Percentiles rank a stretch among this genome's conserved stretches.
These are phyloP conservation scores for Articulospora tetracladia DNA, from an alignment of 495 filamentous ascomycete genomes.

Conservation along the genomic window DNA sequence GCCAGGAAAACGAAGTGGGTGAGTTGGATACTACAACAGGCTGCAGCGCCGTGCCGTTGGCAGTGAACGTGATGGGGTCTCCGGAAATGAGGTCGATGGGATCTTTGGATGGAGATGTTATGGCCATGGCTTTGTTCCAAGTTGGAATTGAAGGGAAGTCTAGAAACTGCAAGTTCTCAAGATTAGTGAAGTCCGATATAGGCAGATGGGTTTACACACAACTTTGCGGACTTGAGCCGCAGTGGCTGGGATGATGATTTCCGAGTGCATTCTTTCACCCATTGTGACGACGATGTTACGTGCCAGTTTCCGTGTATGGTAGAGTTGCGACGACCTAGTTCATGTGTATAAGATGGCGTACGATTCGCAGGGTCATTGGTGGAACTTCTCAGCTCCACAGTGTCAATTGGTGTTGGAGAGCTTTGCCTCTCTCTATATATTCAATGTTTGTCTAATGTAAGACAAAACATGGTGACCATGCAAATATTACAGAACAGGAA, in stretches of 20 bases:
- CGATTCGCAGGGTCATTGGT: no score
- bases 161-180: background rate
- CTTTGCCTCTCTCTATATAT: no score
- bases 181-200: background rate
- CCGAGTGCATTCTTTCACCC: background rate
- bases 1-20: background rate
- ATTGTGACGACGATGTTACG: background rate
- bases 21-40: background rate
- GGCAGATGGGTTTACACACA: background rate
- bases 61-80: background rate
- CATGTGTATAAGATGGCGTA: background rate
- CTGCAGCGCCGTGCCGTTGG: background rate
- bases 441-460: no score
- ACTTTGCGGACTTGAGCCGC: background rate
- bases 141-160: background rate
- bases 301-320: background rate
- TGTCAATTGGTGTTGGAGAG: no score
- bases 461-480: no score
- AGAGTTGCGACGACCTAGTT: background rate
- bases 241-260: background rate
- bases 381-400: no score
- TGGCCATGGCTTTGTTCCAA: background rate
- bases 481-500: no score
- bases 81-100: background rate
- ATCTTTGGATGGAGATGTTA: background rate